Conservation (phyloP, 306 rosid species). For the Heteromeles arbutifolia region DNA sequence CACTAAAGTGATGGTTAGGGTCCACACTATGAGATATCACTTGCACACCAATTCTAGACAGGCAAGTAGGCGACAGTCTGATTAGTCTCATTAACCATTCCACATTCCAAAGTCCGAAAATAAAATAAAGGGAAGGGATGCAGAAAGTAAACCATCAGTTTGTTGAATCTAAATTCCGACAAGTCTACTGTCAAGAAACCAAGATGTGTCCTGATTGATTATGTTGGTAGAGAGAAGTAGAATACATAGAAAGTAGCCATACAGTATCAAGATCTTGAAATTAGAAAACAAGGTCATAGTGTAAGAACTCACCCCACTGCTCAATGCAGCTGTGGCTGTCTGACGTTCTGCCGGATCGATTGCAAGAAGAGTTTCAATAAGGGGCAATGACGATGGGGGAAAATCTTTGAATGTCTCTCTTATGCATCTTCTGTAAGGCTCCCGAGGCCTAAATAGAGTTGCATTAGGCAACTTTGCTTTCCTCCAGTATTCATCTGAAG, state of each 20-base stretch:
- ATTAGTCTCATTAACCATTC: background rate
- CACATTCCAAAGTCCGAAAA: background rate
- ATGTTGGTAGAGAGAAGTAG: background rate
- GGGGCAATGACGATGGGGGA: slow-evolving; percentile 70
- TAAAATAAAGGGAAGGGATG: background rate
- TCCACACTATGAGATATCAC: slow-evolving; percentile 14
- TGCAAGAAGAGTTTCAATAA: slow-evolving; percentile 78
- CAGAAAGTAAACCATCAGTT: background rate
- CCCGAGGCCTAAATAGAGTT: slow-evolving; percentile 75
- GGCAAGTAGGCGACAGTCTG: background rate
- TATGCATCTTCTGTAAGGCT: slow-evolving; percentile 73
- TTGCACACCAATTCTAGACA: background rate
- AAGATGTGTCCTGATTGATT: background rate
- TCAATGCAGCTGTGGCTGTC: slow-evolving; percentile 75
- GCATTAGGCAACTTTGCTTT: slow-evolving; percentile 85
- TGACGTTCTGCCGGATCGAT: slow-evolving; percentile 80
- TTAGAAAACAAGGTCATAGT: background rate
- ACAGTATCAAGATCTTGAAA: background rate
- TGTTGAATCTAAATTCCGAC: background rate
- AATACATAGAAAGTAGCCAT: slow-evolving; percentile 11
- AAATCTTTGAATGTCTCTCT: slow-evolving; percentile 72
- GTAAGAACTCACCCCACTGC: slow-evolving; percentile 54
- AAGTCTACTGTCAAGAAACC: background rate
- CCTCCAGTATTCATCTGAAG: slow-evolving; percentile 86
- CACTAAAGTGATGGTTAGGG: background rate